Base-by-base conservation (phyloP, 1,284 basidiomycete genomes). In the Retiboletus flavoniger region DNA sequence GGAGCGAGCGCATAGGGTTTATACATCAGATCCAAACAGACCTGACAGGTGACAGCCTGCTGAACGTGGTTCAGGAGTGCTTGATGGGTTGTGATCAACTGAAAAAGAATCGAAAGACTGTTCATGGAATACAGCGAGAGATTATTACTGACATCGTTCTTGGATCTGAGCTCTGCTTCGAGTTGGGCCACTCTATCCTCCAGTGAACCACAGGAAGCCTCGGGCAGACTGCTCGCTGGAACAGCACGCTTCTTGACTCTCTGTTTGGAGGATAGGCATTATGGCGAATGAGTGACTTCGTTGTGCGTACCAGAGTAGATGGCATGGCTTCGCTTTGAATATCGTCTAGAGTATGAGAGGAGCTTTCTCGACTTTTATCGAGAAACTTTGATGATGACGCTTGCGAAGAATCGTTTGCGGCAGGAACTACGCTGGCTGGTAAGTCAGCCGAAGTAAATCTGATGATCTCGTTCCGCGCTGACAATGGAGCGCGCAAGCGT, bases 1-100 rank as follows among this genome's bases (percentile, higher is more conserved):
- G 89, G 86, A 0, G 83, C 75, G 16, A 91, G 78, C 0, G 85
- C 80, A 60, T 82, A 89, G 0, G 88, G 87, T 58, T 80, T 80
- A 64, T 85, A 75, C 68, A 91, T 75, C 21, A 85, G 72, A 60
- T 89, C 87, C 31, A 89, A 74, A 63, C 89, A 91, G 53, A 91
- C 84, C 66, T 89, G 84, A 59, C 88, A 91, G 7, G 80, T 85
- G 19, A 88, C 68, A 1, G 82, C 78, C 56, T 85, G 80, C n/a
- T 83, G 78, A 40, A 87, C 60, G 48, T 78, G 72, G 3, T 64
- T 65, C 14, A 87, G 59, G 19, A 82, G 72, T 7, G 70, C 63
- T 69, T 83, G 74, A 56, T 88, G 82, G 57, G 73, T 73, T 31
- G 72, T 61, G 29, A 83, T 67, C 53, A 80, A 69, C 78, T 81